Conservation (phyloP, 2,329 filamentous ascomycete species). For the Ophiostoma triangulosporum region DNA sequence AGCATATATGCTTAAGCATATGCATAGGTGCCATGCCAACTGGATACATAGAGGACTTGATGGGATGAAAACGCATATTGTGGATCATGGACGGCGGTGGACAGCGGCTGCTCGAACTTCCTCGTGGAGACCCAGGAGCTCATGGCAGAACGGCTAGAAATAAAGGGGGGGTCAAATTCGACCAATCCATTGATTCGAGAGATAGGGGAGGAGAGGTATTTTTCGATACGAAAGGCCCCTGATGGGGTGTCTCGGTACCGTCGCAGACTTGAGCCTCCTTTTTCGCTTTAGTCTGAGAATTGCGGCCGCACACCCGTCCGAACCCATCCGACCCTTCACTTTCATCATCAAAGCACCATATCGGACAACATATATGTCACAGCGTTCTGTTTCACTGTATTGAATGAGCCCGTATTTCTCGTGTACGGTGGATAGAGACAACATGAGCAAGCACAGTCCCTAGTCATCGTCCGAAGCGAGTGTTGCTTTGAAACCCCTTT, state of each 20-base stretch:
- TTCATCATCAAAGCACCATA: neutral
- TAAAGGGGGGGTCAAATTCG: neutral
- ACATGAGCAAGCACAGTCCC: neutral
- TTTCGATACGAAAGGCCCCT: neutral
- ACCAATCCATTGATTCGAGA: too few relatives aligned
- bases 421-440: neutral
- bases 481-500: neutral
- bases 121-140: neutral
- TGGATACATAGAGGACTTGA: neutral
- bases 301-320: too few relatives aligned
- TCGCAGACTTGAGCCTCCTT: neutral
- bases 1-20: too few relatives aligned
- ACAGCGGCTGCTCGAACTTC: neutral
- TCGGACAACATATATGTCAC: neutral
- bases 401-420: neutral
- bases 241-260: neutral
- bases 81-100: neutral
- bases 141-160: neutral
- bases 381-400: neutral
- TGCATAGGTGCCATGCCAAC: neutral
- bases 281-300: neutral
- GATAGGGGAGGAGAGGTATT: too few relatives aligned
- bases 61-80: neutral
- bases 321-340: too few relatives aligned
- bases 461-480: neutral